phyloP scores from a whole-genome alignment of 495 filamentous ascomycete species.

The Neurospora sp. region DNA sequence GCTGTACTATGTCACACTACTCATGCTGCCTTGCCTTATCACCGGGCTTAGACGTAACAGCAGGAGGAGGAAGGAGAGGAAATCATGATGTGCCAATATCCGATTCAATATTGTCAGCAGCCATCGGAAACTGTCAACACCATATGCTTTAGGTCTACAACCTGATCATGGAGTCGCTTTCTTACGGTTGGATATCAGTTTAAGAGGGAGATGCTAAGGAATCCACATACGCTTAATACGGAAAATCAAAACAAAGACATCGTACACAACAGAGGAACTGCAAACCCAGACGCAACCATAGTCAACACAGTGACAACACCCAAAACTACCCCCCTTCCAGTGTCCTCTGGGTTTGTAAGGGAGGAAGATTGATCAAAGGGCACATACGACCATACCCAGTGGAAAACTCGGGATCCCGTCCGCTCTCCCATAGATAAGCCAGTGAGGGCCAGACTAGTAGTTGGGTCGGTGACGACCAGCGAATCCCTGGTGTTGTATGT shows the following conservation, averaged over 20 bases:
- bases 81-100: neutral
- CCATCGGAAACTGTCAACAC: neutral
- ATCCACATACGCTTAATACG: no score
- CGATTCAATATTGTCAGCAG: neutral
- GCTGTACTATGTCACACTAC: neutral
- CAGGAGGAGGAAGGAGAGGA: neutral
- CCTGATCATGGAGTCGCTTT: no score
- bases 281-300: no score
- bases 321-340: no score
- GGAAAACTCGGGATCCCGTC: constrained; percentile 42
- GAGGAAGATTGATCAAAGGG: no score
- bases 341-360: no score
- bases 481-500: constrained; percentile 25
- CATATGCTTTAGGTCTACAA: neutral
- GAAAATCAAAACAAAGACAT: no score
- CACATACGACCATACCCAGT: neutral
- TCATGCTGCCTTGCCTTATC: neutral
- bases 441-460: constrained; percentile 15
- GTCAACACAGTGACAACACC: no score
- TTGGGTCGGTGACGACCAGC: constrained; percentile 30
- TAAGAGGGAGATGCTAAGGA: no score
- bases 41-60: neutral
- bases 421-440: constrained; percentile 40
- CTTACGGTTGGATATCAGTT: no score
- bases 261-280: no score